These are phyloP conservation scores for Phialophora verrucosa DNA, from an alignment of 2,329 filamentous ascomycete genomes.

Conservation along the genomic window DNA sequence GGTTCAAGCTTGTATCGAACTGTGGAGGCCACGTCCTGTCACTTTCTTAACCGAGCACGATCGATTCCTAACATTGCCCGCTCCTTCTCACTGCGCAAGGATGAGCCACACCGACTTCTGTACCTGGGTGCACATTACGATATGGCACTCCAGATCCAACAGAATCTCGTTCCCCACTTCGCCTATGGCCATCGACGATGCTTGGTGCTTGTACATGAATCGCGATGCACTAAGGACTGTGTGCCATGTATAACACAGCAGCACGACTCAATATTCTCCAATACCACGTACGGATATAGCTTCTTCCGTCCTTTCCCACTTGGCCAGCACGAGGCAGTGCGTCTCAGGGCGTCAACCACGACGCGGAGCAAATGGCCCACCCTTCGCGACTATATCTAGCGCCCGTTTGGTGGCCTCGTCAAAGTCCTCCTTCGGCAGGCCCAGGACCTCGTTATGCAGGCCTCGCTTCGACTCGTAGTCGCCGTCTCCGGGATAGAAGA, in stretches of 20 bases:
- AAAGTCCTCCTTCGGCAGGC: slow-evolving; percentile 40
- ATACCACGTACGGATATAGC: neutral
- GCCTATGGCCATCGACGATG: neutral
- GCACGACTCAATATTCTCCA: neutral
- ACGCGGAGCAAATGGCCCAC: slow-evolving; percentile 11
- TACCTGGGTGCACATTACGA: slow-evolving; percentile 9
- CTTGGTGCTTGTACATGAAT: too few relatives aligned
- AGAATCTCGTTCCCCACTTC: slow-evolving; percentile 6
- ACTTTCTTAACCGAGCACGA: too few relatives aligned
- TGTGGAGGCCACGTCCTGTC: neutral
- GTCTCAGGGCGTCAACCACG: neutral
- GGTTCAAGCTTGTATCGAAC: neutral
- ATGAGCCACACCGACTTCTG: slow-evolving; percentile 8
- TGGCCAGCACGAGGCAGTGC: neutral
- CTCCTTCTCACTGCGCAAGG: slow-evolving; percentile 9
- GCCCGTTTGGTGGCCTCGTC: slow-evolving; percentile 50
- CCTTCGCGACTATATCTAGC: slow-evolving; percentile 20
- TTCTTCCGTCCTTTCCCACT: too few relatives aligned
- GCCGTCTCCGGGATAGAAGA: slow-evolving; percentile 56
- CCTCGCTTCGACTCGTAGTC: slow-evolving; percentile 41
- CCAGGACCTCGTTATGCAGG: slow-evolving; percentile 36
- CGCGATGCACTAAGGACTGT: neutral
- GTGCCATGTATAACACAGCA: neutral
- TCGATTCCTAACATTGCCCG: neutral
- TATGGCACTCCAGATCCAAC: slow-evolving; percentile 13